Conservation (phyloP, 1,284 basidiomycete species). For the Bjerkandera adusta region DNA sequence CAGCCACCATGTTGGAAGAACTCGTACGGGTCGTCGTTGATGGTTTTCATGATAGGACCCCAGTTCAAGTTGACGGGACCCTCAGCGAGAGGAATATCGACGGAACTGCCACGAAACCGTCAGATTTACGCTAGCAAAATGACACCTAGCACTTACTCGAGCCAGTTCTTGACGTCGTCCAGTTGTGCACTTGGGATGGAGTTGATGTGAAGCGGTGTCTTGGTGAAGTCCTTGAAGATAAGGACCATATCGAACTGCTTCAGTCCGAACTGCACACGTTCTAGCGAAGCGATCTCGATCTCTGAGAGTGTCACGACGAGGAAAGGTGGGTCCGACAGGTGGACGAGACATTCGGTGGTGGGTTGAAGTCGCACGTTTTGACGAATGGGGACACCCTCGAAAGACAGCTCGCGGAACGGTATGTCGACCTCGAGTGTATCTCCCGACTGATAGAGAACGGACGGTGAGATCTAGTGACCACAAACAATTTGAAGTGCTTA, state of each 20-base stretch:
- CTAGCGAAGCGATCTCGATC: conserved; percentile 95
- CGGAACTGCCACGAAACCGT: conserved; percentile 56
- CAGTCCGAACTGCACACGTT: conserved; percentile 95
- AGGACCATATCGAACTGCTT: conserved; percentile 98
- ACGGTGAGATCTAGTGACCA: no score
- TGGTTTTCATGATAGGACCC: conserved; percentile 97
- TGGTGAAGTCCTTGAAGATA: conserved; percentile 96
- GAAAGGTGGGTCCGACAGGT: conserved; percentile 95
- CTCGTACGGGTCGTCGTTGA: conserved; percentile 93
- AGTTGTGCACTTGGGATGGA: conserved; percentile 89
- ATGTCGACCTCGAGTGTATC: conserved; percentile 93
- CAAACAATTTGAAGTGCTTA: conserved; percentile 32
- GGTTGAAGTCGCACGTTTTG: conserved; percentile 94
- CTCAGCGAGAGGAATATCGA: conserved; percentile 95
- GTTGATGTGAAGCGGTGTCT: conserved; percentile 90
- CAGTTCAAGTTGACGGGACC: conserved; percentile 98
- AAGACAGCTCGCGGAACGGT: conserved; percentile 96
- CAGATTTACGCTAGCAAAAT: conserved; percentile 13
- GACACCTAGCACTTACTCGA: conserved; percentile 70
- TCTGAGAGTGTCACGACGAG: conserved; percentile 93
- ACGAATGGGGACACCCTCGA: conserved; percentile 96
- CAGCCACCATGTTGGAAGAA: conserved; percentile 98
- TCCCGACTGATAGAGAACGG: conserved; percentile 35
- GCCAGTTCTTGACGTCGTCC: conserved; percentile 97
- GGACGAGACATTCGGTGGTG: conserved; percentile 95